These are phyloP conservation scores for Cystobasidiaceae sp. DNA, from an alignment of 1,284 basidiomycete species.

Conservation along the genomic window DNA sequence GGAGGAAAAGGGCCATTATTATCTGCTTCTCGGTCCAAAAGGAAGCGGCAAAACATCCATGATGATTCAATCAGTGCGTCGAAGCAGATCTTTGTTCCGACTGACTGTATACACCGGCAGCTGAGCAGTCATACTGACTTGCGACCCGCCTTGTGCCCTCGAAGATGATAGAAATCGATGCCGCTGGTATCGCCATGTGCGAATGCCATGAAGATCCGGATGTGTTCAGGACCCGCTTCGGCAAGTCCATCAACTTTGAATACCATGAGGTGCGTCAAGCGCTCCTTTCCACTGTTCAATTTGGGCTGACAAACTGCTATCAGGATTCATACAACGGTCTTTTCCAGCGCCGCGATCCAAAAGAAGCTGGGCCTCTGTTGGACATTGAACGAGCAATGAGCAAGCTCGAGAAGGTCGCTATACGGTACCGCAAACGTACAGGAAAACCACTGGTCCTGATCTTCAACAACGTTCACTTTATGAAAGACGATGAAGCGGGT, in stretches of 20 bases:
- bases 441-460: slow-evolving; percentile 83
- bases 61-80: slow-evolving; percentile 9
- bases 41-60: slow-evolving; percentile 40
- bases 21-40: slow-evolving; percentile 37
- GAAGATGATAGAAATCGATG: slow-evolving; percentile 34
- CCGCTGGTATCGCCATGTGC: slow-evolving; percentile 41
- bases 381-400: slow-evolving; percentile 78
- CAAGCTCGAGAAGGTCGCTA: slow-evolving; percentile 78
- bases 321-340: slow-evolving; percentile 42
- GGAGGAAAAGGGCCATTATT: slow-evolving; percentile 39
- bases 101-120: neutral
- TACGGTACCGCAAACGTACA: slow-evolving; percentile 58
- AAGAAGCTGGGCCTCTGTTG: slow-evolving; percentile 72
- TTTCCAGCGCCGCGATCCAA: slow-evolving; percentile 74
- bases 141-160: neutral
- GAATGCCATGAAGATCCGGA: slow-evolving; percentile 44
- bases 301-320: neutral
- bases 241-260: slow-evolving; percentile 70
- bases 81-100: neutral
- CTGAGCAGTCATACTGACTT: neutral
- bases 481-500: slow-evolving; percentile 60
- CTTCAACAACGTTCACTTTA: slow-evolving; percentile 53
- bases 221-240: slow-evolving; percentile 60
- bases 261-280: slow-evolving; percentile 45
- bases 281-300: slow-evolving; percentile 35